Evolutionary conservation across 2,329 filamentous ascomycete genomes (phyloP).

Genomic region (Fusarium anguioides): DNA sequence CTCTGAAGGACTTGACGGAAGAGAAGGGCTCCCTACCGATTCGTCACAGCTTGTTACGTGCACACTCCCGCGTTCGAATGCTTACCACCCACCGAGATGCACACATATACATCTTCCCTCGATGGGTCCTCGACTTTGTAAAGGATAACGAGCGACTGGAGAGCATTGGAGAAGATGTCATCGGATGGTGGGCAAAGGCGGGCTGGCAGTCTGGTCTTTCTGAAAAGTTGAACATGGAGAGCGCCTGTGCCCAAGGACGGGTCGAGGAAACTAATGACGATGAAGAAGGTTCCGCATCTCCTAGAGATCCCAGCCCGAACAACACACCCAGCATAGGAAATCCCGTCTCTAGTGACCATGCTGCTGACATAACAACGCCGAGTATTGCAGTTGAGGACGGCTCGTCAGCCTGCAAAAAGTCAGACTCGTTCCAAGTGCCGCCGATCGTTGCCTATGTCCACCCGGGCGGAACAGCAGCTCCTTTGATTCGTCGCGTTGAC

Average conservation of each 20-base stretch:
- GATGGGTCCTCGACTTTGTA: constrained; percentile 89
- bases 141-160: constrained; percentile 83
- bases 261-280: constrained; percentile 54
- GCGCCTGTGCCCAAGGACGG: constrained; percentile 62
- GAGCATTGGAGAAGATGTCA: constrained; percentile 88
- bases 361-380: background rate
- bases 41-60: constrained; percentile 79
- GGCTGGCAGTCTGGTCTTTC: constrained; percentile 87
- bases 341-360: background rate
- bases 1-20: constrained; percentile 84
- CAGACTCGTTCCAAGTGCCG: constrained; percentile 61
- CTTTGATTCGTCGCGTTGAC: constrained; percentile 88
- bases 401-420: constrained; percentile 16
- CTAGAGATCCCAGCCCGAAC: constrained; percentile 39
- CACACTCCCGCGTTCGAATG: constrained; percentile 81
- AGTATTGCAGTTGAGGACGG: constrained; percentile 10
- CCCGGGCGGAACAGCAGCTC: constrained; percentile 62
- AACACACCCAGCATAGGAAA: constrained; percentile 19
- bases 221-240: constrained; percentile 78
- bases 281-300: constrained; percentile 45
- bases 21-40: constrained; percentile 78
- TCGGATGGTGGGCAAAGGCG: constrained; percentile 96
- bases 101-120: constrained; percentile 93
- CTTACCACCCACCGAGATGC: constrained; percentile 88
- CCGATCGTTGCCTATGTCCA: constrained; percentile 87